Evolutionary conservation across 768 basidiomycete species (phyloP), one percentile per base, ranked within the genome.

Genomic region (Rossbeevera mucosa): DNA sequence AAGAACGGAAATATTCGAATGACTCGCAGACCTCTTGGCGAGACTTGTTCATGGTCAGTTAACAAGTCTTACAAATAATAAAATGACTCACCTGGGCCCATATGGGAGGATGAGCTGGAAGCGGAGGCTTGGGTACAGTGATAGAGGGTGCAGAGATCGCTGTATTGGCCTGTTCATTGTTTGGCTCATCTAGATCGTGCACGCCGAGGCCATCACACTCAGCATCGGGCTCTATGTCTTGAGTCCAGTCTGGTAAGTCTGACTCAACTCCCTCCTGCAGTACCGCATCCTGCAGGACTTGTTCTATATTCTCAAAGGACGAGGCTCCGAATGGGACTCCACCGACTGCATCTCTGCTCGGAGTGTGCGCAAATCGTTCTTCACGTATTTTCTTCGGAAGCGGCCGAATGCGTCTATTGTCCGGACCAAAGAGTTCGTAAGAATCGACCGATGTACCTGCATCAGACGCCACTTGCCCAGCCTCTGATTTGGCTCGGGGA

Each of bases 11-110:
- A 59, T 81, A 84, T 20, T 83, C 81, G 44, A 85, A 81, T 5
- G 84, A 79, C 66, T 92, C 90, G 70, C 90, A 91, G 2, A 92
- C 76, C 69, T 91, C 90, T 70, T 91, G 88, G 38, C 90, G 81
- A 22, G 88, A 86, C 88, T 91, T 49, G 46, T 25, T 18, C 41
- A 56, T 12, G 14, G 47, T 55, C 13, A 58, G 50, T 13, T 12
- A n/a, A 24, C 13, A 25, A 28, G 11, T 40, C 33, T n/a, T 2
- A 22, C 14, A 41, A n/a, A 25, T 40, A 47, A 40, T 11, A 47
- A 31, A 44, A 28, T 16, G 28, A 22, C 72, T 25, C 58, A 78
- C 78, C 64, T 70, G 57, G 5, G 77, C 76, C 77, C 77, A 79
- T 24, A 79, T 72, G 5, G 56, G 71, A 2, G 77, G 78, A 20